Evolutionary conservation across 192 early-diverging fungal species (phyloP).

Genomic region (Coemansia asiatica): DNA sequence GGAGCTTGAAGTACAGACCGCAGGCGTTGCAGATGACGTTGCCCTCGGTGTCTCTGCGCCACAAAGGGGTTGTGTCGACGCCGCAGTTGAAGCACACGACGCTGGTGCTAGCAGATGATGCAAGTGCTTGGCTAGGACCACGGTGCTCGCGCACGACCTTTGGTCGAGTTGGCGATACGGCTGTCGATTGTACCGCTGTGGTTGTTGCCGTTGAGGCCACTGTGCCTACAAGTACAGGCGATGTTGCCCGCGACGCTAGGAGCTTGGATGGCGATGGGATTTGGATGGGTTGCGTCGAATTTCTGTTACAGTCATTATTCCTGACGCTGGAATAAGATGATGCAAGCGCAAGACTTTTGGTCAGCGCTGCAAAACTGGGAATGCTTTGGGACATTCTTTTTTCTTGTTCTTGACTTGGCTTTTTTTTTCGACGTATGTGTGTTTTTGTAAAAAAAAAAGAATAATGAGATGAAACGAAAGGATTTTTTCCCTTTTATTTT

Average conservation of each 20-base stretch:
- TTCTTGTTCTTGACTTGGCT: neutral
- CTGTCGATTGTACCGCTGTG: neutral
- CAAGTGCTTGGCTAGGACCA: neutral
- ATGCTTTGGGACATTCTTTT: slow-evolving; percentile 9
- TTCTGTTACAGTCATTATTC: neutral
- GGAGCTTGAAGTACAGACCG: slow-evolving; percentile 85
- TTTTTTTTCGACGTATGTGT: neutral
- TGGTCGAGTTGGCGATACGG: slow-evolving; percentile 1
- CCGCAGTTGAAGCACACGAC: slow-evolving; percentile 71
- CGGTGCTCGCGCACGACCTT: neutral
- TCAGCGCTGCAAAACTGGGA: slow-evolving; percentile 9
- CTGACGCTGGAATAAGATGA: neutral
- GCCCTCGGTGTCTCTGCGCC: slow-evolving; percentile 70
- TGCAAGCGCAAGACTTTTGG: slow-evolving; percentile 5
- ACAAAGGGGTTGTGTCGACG: slow-evolving; percentile 67
- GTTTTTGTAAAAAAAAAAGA: neutral
- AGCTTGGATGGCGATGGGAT: neutral
- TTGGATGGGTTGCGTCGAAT: neutral
- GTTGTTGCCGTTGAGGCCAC: neutral
- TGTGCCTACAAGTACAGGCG: neutral
- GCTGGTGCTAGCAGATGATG: neutral
- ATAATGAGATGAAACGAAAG: neutral
- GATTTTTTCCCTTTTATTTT: slow-evolving; percentile 3
- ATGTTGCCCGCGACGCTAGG: slow-evolving; percentile 7
- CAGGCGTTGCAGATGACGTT: slow-evolving; percentile 88